phyloP scores from a whole-genome alignment of 2,329 filamentous ascomycete genomes.

The Zymoseptoria passerinii region DNA sequence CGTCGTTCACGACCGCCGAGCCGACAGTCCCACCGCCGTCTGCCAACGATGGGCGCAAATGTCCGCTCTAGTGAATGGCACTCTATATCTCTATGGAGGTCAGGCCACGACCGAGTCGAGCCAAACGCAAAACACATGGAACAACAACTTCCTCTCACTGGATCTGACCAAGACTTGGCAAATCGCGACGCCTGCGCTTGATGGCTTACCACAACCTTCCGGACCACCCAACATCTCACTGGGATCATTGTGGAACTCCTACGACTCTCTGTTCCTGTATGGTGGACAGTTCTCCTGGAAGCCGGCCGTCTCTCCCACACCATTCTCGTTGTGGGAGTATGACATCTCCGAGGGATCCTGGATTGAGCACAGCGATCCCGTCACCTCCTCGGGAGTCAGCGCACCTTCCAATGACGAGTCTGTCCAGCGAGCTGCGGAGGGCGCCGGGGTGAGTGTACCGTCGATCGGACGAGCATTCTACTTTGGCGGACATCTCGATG shows the following conservation, averaged over 20 bases:
- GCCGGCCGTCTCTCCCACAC: constrained; percentile 47
- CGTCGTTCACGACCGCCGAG: constrained; percentile 16
- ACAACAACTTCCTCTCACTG: constrained; percentile 64
- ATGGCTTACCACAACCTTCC: constrained; percentile 54
- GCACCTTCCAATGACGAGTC: constrained; percentile 48
- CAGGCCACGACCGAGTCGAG: constrained; percentile 50
- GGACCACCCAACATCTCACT: constrained; percentile 64
- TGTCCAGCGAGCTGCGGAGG: constrained; percentile 64
- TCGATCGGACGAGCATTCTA: constrained; percentile 66
- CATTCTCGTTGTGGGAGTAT: constrained; percentile 63
- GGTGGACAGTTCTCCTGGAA: constrained; percentile 65
- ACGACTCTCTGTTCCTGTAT: constrained; percentile 62
- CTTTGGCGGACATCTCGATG: constrained; percentile 69
- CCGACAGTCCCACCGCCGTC: constrained; percentile 44
- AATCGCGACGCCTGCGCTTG: constrained; percentile 53
- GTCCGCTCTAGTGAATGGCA: constrained; percentile 63
- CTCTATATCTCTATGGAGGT: constrained; percentile 68
- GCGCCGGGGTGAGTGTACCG: constrained; percentile 62
- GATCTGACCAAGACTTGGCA: constrained; percentile 68
- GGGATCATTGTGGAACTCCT: constrained; percentile 69
- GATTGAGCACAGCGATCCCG: constrained; percentile 54
- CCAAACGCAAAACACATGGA: constrained; percentile 61
- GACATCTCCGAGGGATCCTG: constrained; percentile 51
- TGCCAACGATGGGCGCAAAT: constrained; percentile 58
- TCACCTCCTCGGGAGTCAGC: constrained; percentile 55